Base-by-base conservation (phyloP, 306 rosid genomes). In the Castanea crenata region DNA sequence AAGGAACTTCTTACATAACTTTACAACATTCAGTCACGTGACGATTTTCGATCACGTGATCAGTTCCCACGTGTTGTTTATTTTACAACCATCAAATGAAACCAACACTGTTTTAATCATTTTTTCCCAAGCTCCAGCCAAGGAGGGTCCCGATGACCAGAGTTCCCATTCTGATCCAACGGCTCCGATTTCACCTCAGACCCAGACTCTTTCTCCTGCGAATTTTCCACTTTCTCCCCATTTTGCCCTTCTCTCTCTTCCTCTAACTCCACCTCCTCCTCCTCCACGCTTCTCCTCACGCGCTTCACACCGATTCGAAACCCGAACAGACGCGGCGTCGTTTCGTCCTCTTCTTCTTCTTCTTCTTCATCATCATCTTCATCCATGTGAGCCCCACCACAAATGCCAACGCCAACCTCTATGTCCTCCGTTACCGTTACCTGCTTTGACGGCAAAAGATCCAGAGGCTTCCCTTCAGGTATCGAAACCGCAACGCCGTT, bases 221-320 rank as follows among this genome's bases (percentile, higher is more conserved):
- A 78, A 35, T 34, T 68, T 35, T 29, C 69, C 9, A 34, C 0
- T 4, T 27, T 62, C 31, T 35, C 71, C 51, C 72, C 12, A 68
- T 68, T 35, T 46, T 9, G 72, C 52, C 52, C 52, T 68, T 68
- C 16, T 38, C 78, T 88, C 19, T 59, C 82, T 49, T 86, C 82
- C 12, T 83, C 88, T 3, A 78, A 82, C 73, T 82, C 83, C 11
- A 62, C 83, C 46, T 79, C 92, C 18, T 67, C 80, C 11, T 86
- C 86, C 57, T 82, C 91, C 20, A 78, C 78, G 23, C 91, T 89
- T 16, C 79, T 86, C 76, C 97, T 87, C 74, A 49, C 74, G 59
- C 99, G 87, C 86, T 95, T 95, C 44, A 74, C 67, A 12, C 96
- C 98, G 75, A 95, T 91, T 2, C 97, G 89, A 32, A 95, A 97